Evolutionary conservation across 2,329 filamentous ascomycete species (phyloP).

Genomic region (Fusarium annulatum): DNA sequence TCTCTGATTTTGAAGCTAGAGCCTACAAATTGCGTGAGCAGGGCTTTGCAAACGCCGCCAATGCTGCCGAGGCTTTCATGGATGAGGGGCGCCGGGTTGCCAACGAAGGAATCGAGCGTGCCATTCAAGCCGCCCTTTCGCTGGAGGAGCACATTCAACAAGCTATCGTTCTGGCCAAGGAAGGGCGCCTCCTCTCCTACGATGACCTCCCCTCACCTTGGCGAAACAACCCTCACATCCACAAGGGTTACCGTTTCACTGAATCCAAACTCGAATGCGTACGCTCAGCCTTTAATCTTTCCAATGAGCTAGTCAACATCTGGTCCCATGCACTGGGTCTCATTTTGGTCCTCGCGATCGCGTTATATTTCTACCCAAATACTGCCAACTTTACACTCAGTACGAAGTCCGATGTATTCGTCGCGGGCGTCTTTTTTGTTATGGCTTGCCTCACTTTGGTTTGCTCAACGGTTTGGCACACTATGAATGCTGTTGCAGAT

Average conservation of each 20-base stretch:
- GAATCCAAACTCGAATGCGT: conserved; percentile 92
- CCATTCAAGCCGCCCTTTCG: conserved; percentile 82
- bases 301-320: conserved; percentile 97
- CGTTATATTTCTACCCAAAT: conserved; percentile 95
- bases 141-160: conserved; percentile 86
- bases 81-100: conserved; percentile 83
- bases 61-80: conserved; percentile 77
- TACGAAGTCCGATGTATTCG: conserved; percentile 87
- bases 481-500: conserved; percentile 96
- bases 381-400: conserved; percentile 88
- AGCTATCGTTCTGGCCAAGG: conserved; percentile 78
- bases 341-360: conserved; percentile 86
- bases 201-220: conserved; percentile 91
- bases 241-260: conserved; percentile 90
- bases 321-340: conserved; percentile 95
- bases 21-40: conserved; percentile 83
- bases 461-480: conserved; percentile 98
- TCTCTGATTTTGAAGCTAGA: conserved; percentile 85
- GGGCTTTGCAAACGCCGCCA: conserved; percentile 74
- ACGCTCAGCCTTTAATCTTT: conserved; percentile 82
- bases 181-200: conserved; percentile 87
- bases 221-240: conserved; percentile 95
- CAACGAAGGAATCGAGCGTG: conserved; percentile 80
- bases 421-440: conserved; percentile 95
- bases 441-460: conserved; percentile 94